phyloP scores from a whole-genome alignment of 805 yeast species.

The Candida morakotiae region DNA sequence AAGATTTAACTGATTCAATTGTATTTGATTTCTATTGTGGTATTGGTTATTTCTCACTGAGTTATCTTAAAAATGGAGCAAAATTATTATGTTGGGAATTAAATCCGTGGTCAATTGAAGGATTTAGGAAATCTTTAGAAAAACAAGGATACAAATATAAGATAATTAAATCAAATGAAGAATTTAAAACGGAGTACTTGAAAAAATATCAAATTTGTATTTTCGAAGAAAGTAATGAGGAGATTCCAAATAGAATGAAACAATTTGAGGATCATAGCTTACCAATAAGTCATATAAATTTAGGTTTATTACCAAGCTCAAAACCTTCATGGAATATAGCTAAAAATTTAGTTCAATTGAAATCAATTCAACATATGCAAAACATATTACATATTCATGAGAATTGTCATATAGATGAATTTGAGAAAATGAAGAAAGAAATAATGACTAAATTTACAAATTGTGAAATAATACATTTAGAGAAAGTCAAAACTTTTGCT shows the following conservation, averaged over 20 bases:
- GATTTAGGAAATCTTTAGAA: slow-evolving; percentile 53
- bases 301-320: slow-evolving; percentile 78
- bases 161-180: slow-evolving; percentile 24
- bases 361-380: slow-evolving; percentile 6
- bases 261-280: slow-evolving; percentile 11
- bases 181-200: slow-evolving; percentile 18
- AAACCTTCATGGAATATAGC: slow-evolving; percentile 57
- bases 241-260: slow-evolving; percentile 40
- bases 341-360: slow-evolving; percentile 13
- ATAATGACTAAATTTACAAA: slow-evolving; percentile 10
- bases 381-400: slow-evolving; percentile 67
- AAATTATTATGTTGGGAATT: slow-evolving; percentile 73
- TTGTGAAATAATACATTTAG: slow-evolving; percentile 38
- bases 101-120: slow-evolving; percentile 81
- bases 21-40: slow-evolving; percentile 78
- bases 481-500: slow-evolving; percentile 77
- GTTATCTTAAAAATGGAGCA: slow-evolving; percentile 58
- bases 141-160: slow-evolving; percentile 39
- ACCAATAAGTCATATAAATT: slow-evolving; percentile 56
- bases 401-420: slow-evolving; percentile 49
- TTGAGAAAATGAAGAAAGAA: slow-evolving; percentile 22
- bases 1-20: slow-evolving; percentile 32
- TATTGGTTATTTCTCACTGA: slow-evolving; percentile 77
- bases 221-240: slow-evolving; percentile 62
- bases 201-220: slow-evolving; percentile 37